A percentile compares a stretch with the other conserved stretches of the same genome.
Conservation (phyloP, 352 stramenopile genomes). For the Phytophthora hibernalis region DNA sequence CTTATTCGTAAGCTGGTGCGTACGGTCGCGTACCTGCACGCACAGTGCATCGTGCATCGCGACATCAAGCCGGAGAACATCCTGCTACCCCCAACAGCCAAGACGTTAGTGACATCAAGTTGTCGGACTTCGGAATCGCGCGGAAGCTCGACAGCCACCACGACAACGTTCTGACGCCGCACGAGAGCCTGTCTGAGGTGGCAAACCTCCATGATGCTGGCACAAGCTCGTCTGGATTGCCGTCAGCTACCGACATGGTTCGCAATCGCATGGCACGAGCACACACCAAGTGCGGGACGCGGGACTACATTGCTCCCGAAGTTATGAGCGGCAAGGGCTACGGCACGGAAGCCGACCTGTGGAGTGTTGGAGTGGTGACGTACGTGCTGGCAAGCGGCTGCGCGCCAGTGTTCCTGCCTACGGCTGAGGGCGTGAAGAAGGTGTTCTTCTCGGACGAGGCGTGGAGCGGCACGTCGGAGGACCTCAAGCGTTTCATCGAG, state of each 20-base stretch:
- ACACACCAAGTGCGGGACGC: slow-evolving; percentile 86
- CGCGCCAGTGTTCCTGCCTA: slow-evolving; percentile 76
- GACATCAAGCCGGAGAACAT: slow-evolving; percentile 91
- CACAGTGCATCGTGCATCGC: slow-evolving; percentile 83
- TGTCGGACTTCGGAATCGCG: slow-evolving; percentile 87
- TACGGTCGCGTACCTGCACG: slow-evolving; percentile 88
- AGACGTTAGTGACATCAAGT: slow-evolving; percentile 80
- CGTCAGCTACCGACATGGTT: slow-evolving; percentile 40
- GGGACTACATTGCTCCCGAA: slow-evolving; percentile 85
- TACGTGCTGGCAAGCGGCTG: slow-evolving; percentile 90
- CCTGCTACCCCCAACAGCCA: slow-evolving; percentile 57
- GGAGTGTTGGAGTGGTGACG: slow-evolving; percentile 93
- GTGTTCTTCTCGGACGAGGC: slow-evolving; percentile 81
- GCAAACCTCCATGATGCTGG: slow-evolving; percentile 58
- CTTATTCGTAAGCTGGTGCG: slow-evolving; percentile 79
- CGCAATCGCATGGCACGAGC: slow-evolving; percentile 75
- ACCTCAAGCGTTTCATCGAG: slow-evolving; percentile 79
- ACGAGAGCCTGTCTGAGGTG: slow-evolving; percentile 76
- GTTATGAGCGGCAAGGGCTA: slow-evolving; percentile 93
- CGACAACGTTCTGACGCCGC: slow-evolving; percentile 68
- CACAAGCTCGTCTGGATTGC: slow-evolving; percentile 16
- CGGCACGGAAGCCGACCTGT: slow-evolving; percentile 94
- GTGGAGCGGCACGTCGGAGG: slow-evolving; percentile 63
- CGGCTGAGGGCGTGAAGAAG: slow-evolving; percentile 66
- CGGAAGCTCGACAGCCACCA: slow-evolving; percentile 66